Evolutionary conservation across 1,139 yeast genomes (phyloP), one percentile per base, ranked within the genome.

Genomic region (Taphrina wiesneri): DNA sequence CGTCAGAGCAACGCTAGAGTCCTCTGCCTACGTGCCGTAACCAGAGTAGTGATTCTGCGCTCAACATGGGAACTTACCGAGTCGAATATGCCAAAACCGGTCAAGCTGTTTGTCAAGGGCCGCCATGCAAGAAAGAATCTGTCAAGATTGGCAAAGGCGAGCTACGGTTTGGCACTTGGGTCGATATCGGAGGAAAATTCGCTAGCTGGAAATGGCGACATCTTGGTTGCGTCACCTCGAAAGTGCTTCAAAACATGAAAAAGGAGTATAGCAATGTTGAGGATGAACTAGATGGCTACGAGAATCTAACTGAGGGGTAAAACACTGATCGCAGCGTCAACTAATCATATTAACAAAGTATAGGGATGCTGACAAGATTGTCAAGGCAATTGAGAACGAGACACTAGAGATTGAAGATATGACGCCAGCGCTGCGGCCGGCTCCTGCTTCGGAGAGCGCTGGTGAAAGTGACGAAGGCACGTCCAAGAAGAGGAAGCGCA

Each of bases 81-180:
- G 56, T 60, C 32, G 64, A 60, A 32, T 60, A 60, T 26, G 64
- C 64, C 32, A 51, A 49, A 36, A 21, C 21, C 6, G 57, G 41
- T 13, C 64, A 54, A 28, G 56, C 64, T 13, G 64, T 19, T 21
- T 60, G 64, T 23, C 57, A 51, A 19, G 56, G 56, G 9, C 57
- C 56, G 11, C 49, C 32, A 13, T 60, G 64, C 43, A 60, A 60
- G 57, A 60, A 49, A 36, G 51, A 28, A 19, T 23, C 23, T 11
- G 39, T 41, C 52, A 62, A 62, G 19, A 62, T 62, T 26, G 53
- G 23, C n/a, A 62, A 62, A 25, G 66, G 66, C 30, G 66, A 30
- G 15, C 11, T 62, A 43, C 53, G 66, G 11, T 43, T 53, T 17
- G 66, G 66, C 23, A 53, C 59, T 25, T 62, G 66, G 66, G 61